phyloP scores from a whole-genome alignment of 2,329 filamentous ascomycete species.

The Microsporum ferrugineum region DNA sequence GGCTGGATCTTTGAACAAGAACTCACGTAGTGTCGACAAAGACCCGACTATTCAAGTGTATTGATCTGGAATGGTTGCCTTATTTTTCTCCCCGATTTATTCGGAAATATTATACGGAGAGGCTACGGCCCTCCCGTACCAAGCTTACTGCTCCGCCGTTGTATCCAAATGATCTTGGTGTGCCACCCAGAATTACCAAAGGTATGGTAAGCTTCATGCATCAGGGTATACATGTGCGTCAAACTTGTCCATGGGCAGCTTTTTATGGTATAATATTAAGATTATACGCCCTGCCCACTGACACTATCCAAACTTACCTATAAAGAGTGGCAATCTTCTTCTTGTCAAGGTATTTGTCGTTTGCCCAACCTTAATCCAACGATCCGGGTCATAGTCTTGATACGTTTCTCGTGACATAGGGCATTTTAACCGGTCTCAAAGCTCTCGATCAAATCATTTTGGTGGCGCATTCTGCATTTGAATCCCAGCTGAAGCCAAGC shows the following conservation, averaged over 20 bases:
- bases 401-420: background rate
- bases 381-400: background rate
- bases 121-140: background rate
- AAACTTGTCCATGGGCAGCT: background rate
- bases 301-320: background rate
- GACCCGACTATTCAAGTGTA: background rate
- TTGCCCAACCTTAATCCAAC: background rate
- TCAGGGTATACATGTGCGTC: background rate
- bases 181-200: background rate
- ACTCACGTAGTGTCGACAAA: background rate
- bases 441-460: background rate
- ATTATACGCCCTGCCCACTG: background rate
- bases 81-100: background rate
- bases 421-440: background rate
- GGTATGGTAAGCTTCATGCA: conserved; percentile 2
- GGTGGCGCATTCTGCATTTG: background rate
- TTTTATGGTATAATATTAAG: background rate
- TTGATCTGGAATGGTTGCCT: background rate
- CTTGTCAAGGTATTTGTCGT: background rate
- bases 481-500: conserved; percentile 1
- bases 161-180: background rate
- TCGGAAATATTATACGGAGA: background rate
- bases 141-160: background rate
- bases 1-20: background rate
- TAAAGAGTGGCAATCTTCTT: background rate